phyloP scores from a whole-genome alignment of 371 early-diverging fungal species.

The Rhizopus sp. region DNA sequence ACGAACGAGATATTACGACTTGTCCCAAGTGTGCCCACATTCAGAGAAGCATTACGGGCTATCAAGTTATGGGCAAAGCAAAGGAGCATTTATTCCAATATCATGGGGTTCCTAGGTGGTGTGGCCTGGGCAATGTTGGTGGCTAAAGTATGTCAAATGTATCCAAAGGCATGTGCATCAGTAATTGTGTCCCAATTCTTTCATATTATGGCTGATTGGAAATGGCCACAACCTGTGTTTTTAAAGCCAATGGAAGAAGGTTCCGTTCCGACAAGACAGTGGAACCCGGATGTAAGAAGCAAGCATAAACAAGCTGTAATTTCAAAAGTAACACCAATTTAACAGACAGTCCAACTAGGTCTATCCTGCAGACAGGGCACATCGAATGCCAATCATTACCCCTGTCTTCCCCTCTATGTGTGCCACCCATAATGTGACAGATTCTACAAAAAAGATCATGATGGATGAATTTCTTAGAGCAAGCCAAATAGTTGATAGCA shows the following conservation, averaged over 20 bases:
- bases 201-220: slow-evolving; percentile 88
- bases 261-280: slow-evolving; percentile 90
- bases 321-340: slow-evolving; percentile 1
- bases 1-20: slow-evolving; percentile 97
- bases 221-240: slow-evolving; percentile 98
- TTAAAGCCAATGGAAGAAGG: slow-evolving; percentile 93
- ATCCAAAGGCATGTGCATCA: slow-evolving; percentile 93
- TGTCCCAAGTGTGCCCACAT: slow-evolving; percentile 92
- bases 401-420: slow-evolving; percentile 99
- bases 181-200: slow-evolving; percentile 93
- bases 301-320: neutral
- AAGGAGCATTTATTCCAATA: slow-evolving; percentile 94
- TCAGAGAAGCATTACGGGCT: slow-evolving; percentile 92
- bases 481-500: slow-evolving; percentile 67
- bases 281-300: slow-evolving; percentile 88
- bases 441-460: slow-evolving; percentile 88
- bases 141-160: slow-evolving; percentile 97
- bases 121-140: slow-evolving; percentile 99
- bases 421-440: slow-evolving; percentile 98
- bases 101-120: slow-evolving; percentile 99
- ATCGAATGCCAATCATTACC: slow-evolving; percentile 99
- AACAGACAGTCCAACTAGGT: slow-evolving; percentile 37
- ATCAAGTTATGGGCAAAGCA: slow-evolving; percentile 99
- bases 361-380: slow-evolving; percentile 87
- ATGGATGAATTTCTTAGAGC: slow-evolving; percentile 84